Conservation (phyloP, 768 basidiomycete species). For the Tylopilus sp. region DNA sequence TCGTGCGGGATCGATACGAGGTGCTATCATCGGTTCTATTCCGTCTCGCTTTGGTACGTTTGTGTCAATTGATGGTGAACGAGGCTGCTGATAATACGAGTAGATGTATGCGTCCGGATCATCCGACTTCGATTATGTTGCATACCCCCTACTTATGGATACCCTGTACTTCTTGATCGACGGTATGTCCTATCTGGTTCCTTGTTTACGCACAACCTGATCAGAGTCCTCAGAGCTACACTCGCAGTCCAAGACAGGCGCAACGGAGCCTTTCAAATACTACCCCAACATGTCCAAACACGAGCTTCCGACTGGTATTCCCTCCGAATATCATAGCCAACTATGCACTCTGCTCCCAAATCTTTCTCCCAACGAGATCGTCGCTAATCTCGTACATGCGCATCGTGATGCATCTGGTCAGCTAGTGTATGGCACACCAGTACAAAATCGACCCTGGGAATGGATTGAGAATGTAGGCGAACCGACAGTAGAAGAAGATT, state of each 20-base stretch:
- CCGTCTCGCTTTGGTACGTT: constrained; percentile 49
- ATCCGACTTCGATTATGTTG: constrained; percentile 46
- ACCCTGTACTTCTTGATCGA: constrained; percentile 72
- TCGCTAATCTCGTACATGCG: constrained; percentile 56
- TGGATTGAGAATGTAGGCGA: constrained; percentile 76
- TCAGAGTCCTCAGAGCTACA: constrained; percentile 51
- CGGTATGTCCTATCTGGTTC: constrained; percentile 40
- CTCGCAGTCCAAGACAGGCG: constrained; percentile 48
- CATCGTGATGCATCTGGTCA: constrained; percentile 54
- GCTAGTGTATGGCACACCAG: constrained; percentile 45
- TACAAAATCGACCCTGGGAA: constrained; percentile 81
- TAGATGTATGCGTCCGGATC: constrained; percentile 57
- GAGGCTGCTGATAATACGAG: constrained; percentile 1
- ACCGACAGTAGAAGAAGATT: constrained; percentile 39
- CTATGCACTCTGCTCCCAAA: constrained; percentile 57
- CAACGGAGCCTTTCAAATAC: constrained; percentile 57
- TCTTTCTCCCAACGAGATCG: constrained; percentile 46
- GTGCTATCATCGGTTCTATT: constrained; percentile 44
- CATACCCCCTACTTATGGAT: constrained; percentile 68
- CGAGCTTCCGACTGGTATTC: constrained; percentile 53
- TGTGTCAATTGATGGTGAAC: constrained; percentile 2
- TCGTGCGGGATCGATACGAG: constrained; percentile 44
- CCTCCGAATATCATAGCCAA: constrained; percentile 54
- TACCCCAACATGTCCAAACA: constrained; percentile 52
- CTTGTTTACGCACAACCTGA: background rate